Evolutionary conservation across 352 stramenopile genomes (phyloP).

Genomic region (Blastocystis sp.): DNA sequence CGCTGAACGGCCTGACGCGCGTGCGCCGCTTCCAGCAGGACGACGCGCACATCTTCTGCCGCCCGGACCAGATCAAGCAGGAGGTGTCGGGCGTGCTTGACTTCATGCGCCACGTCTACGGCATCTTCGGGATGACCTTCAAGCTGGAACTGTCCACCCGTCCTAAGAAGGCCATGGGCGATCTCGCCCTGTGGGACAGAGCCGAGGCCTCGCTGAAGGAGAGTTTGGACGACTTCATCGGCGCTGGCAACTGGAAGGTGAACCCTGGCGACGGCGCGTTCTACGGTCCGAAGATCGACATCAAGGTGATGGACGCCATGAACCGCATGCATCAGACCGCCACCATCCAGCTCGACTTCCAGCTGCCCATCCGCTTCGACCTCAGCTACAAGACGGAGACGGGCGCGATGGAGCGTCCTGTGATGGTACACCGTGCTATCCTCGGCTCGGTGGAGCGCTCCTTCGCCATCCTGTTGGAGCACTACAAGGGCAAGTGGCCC

Average conservation of each 20-base stretch:
- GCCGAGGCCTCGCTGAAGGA: conserved; percentile 80
- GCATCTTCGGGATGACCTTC: conserved; percentile 93
- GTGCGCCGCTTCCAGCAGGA: conserved; percentile 95
- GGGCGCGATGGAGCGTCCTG: conserved; percentile 76
- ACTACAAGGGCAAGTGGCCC: conserved; percentile 95
- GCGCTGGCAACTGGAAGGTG: conserved; percentile 88
- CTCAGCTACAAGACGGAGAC: conserved; percentile 81
- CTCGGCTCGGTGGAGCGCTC: conserved; percentile 94
- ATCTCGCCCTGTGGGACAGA: conserved; percentile 86
- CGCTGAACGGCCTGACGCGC: conserved; percentile 91
- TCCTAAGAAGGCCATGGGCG: conserved; percentile 91
- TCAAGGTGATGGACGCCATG: conserved; percentile 93
- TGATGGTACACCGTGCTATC: conserved; percentile 97
- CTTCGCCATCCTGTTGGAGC: conserved; percentile 93
- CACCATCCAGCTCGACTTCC: conserved; percentile 96
- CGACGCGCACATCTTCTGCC: conserved; percentile 96
- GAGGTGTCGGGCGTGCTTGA: conserved; percentile 85
- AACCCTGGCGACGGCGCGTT: conserved; percentile 96
- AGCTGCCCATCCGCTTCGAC: conserved; percentile 95
- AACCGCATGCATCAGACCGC: conserved; percentile 94
- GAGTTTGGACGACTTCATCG: conserved; percentile 89
- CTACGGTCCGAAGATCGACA: conserved; percentile 98
- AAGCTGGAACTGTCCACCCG: conserved; percentile 92
- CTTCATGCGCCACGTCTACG: conserved; percentile 97
- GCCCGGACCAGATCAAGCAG: conserved; percentile 86